Base-by-base conservation (phyloP, 345 rosid species). In the Linum lewisii region DNA sequence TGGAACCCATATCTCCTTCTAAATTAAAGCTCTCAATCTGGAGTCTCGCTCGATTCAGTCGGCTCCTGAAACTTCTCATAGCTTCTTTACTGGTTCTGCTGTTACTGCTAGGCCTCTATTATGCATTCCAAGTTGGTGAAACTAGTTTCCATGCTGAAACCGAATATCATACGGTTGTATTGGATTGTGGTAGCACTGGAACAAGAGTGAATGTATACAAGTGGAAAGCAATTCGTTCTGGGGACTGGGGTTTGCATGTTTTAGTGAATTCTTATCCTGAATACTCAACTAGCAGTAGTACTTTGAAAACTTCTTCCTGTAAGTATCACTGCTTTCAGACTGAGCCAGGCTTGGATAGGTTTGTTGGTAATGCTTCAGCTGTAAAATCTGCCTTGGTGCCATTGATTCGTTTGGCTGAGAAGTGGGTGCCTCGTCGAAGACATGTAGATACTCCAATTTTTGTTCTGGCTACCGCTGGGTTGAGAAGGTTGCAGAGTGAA, bases 101-200 rank as follows among this genome's bases (percentile, higher is more conserved):
- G 44, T 60, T 69, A 34, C 13, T 68, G 25, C 18, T 29, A 21
- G 72, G 67, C 66, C 57, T 64, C 45, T 72, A 59, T 68, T 63
- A 68, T 51, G 71, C 62, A 23, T 58, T 71, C 51, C 57, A 61
- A 61, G 44, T 51, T 1, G 22, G 51, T 44, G 63, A 65, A 51
- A 51, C 66, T 54, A 42, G 21, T 42, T 42, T 26, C 42, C 26
- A 52, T 21, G 47, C 45, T 18, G 24, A 51, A 24, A 36, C 56
- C 22, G 59, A 60, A 18, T 73, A 73, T 49, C 78, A 68, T 49
- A 76, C 77, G 10, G 81, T 84, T 63, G 77, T 81, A 34, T 70
- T 81, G 69, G 85, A 84, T 63, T 79, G 90, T 42, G 90, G 90
- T 61, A 84, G 87, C 75, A 81, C 83, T 0, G 87, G 87, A 44